Evolutionary conservation across 495 filamentous ascomycete species (phyloP).

Genomic region (Penicillium cinerascens): DNA sequence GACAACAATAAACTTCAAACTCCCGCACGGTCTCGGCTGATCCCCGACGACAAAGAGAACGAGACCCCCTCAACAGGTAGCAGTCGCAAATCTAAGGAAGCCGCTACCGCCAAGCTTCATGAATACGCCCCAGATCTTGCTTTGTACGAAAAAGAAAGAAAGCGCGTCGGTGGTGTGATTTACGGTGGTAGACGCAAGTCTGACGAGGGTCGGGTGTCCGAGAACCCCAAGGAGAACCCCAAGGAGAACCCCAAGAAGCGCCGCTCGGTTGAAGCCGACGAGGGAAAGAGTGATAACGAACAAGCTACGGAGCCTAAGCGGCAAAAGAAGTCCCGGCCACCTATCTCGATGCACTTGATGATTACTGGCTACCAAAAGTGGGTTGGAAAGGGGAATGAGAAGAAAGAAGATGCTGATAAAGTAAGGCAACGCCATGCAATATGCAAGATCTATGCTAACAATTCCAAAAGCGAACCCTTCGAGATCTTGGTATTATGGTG

Average conservation of each 20-base stretch:
- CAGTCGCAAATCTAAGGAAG: constrained; percentile 83
- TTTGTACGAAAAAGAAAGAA: constrained; percentile 90
- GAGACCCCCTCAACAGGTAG: constrained; percentile 74
- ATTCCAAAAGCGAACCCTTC: constrained; percentile 64
- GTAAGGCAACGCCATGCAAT: constrained; percentile 46
- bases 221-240: constrained; percentile 30
- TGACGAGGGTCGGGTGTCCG: constrained; percentile 42
- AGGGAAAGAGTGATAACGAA: constrained; percentile 53
- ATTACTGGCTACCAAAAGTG: constrained; percentile 79
- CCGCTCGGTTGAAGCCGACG: constrained; percentile 37
- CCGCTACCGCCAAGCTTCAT: constrained; percentile 72
- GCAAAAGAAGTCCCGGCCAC: constrained; percentile 56
- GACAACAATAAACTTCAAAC: constrained; percentile 38
- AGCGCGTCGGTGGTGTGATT: constrained; percentile 77
- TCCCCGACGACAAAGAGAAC: constrained; percentile 71
- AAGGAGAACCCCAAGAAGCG: constrained; percentile 41
- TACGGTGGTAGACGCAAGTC: constrained; percentile 63
- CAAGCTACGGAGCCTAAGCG: constrained; percentile 54
- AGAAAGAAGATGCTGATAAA: constrained; percentile 73
- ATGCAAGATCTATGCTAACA: constrained; percentile 18
- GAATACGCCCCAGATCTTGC: constrained; percentile 76
- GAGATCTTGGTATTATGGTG: constrained; percentile 77
- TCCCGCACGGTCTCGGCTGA: constrained; percentile 41
- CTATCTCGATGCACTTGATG: constrained; percentile 66
- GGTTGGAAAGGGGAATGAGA: constrained; percentile 58